These are phyloP conservation scores for Apostasia ramifera DNA, from an alignment of 106 monocot species.

Conservation along the genomic window DNA sequence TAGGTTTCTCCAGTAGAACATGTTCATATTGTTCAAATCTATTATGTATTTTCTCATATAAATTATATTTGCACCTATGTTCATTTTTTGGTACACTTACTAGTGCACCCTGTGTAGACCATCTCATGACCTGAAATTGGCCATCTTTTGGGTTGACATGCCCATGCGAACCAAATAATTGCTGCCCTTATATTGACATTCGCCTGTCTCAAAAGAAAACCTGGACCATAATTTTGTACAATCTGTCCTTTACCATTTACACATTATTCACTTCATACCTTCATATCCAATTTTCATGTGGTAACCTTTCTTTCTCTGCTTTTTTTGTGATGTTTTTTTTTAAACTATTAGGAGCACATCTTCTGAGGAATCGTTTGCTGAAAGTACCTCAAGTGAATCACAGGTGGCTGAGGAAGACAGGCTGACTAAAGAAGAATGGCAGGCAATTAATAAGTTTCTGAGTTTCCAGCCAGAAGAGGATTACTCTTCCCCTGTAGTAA, in stretches of 20 bases:
- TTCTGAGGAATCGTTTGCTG: conserved; percentile 33
- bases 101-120: too few species aligned
- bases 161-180: too few species aligned
- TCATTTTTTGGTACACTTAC: not conserved
- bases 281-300: not conserved
- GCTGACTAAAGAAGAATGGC: conserved; percentile 91
- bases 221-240: too few species aligned
- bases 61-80: not conserved
- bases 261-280: too few species aligned
- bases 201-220: too few species aligned
- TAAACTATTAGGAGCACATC: conserved; percentile 20
- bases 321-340: not conserved
- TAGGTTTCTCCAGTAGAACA: not conserved
- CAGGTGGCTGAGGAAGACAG: conserved; percentile 50
- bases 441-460: conserved; percentile 75
- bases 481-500: conserved; percentile 20
- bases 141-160: too few species aligned
- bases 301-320: not conserved
- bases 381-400: conserved; percentile 21
- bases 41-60: too few species aligned
- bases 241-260: too few species aligned
- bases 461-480: conserved; percentile 79
- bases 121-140: too few species aligned
- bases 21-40: too few species aligned
- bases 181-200: too few species aligned